Conservation (phyloP, 2,329 filamentous ascomycete species). For the Sporothrix mexicana region DNA sequence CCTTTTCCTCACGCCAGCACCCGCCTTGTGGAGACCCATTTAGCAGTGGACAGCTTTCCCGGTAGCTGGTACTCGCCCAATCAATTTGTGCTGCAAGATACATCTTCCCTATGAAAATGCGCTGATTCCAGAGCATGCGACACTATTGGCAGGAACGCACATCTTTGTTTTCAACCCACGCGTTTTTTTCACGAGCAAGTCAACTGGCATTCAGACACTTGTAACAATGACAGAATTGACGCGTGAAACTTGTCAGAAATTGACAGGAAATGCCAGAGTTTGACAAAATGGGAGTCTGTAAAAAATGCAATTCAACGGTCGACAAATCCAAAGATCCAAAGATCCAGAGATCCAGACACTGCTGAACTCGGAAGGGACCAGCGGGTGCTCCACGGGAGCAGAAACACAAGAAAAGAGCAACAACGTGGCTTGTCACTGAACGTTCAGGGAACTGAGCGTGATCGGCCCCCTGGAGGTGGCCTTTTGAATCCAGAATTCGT, state of each 20-base stretch:
- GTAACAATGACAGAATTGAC: conserved; percentile 12
- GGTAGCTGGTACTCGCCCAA: not conserved
- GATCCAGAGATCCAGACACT: conserved; percentile 1
- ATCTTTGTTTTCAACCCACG: not conserved
- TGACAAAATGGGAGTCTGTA: not conserved
- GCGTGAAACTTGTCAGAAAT: not conserved
- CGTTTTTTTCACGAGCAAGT: not conserved
- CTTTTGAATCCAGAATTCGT: not conserved
- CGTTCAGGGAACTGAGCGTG: not conserved
- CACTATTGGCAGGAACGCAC: not conserved
- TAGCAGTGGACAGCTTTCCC: not conserved
- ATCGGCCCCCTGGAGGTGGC: conserved; percentile 1
- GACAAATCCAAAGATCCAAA: no score
- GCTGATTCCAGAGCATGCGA: conserved; percentile 14
- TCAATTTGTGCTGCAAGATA: not conserved
- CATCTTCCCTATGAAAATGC: not conserved
- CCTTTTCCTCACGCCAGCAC: not conserved
- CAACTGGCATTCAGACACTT: not conserved
- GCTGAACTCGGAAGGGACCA: conserved; percentile 20
- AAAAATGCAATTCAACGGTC: not conserved
- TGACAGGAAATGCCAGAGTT: no score
- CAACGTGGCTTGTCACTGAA: not conserved
- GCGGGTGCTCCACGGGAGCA: not conserved
- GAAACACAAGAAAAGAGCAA: not conserved
- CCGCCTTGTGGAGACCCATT: conserved; percentile 1